These are phyloP conservation scores for Fusarium domesticum DNA, from an alignment of 2,329 filamentous ascomycete species.

Conservation along the genomic window DNA sequence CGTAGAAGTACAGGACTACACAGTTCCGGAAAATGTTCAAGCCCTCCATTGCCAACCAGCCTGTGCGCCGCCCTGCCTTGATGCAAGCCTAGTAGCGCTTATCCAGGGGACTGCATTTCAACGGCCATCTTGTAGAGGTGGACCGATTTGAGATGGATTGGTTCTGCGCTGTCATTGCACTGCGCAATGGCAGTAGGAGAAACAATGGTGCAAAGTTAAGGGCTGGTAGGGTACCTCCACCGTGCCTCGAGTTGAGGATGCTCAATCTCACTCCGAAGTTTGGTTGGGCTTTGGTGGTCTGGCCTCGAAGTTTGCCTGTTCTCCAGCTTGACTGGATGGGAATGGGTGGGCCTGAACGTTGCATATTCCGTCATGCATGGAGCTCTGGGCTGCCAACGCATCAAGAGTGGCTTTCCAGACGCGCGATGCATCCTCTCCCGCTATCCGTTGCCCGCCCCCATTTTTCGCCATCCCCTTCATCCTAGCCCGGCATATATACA, in stretches of 20 bases:
- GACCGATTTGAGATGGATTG: constrained; percentile 8
- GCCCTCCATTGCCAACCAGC: constrained; percentile 21
- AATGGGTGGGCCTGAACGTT: constrained; percentile 33
- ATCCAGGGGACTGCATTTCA: constrained; percentile 12
- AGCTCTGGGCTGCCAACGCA: constrained; percentile 36
- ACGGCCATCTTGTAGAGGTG: constrained; percentile 6
- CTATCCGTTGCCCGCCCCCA: constrained; percentile 21
- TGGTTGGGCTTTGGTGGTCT: constrained; percentile 16
- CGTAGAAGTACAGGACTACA: constrained; percentile 24
- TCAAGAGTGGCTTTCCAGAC: constrained; percentile 35
- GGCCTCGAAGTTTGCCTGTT: constrained; percentile 10
- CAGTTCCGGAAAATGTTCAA: constrained; percentile 18
- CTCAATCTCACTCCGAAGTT: constrained; percentile 1
- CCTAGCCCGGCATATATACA: constrained; percentile 32
- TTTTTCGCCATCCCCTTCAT: constrained; percentile 23
- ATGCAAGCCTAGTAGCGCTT: constrained; percentile 15
- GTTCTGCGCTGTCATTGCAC: constrained; percentile 12
- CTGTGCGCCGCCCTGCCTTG: constrained; percentile 15
- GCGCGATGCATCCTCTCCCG: constrained; percentile 28
- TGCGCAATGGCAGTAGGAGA: neutral
- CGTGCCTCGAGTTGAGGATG: neutral
- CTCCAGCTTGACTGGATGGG: constrained; percentile 16
- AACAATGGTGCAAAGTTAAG: neutral
- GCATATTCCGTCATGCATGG: constrained; percentile 60
- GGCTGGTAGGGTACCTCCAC: too few relatives aligned